Evolutionary conservation across 2,329 filamentous ascomycete species (phyloP).

Genomic region (Hawksworthiomyces lignivorus): DNA sequence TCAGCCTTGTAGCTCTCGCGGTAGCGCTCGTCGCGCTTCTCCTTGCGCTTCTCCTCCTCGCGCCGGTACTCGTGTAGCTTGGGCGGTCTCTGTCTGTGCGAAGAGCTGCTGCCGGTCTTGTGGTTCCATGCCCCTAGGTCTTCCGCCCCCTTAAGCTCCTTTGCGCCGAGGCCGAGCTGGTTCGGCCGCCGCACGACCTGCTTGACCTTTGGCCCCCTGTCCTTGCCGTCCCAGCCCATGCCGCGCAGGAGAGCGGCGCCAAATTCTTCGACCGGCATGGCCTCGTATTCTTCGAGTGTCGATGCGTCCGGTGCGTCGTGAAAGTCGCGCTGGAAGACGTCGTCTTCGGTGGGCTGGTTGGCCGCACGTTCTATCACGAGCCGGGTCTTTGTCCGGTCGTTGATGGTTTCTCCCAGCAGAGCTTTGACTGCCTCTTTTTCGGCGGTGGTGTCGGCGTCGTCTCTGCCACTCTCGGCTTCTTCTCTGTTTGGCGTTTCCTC

Average conservation of each 20-base stretch:
- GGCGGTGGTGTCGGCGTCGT: neutral
- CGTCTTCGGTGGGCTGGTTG: conserved; percentile 51
- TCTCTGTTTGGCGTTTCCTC: neutral
- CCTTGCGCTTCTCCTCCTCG: conserved; percentile 15
- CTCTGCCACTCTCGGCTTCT: neutral
- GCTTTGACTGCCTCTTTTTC: conserved; percentile 16
- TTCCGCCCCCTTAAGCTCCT: conserved; percentile 18
- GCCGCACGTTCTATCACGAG: conserved; percentile 16
- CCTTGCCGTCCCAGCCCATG: conserved; percentile 86
- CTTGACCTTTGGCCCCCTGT: conserved; percentile 51
- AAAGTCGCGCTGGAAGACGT: conserved; percentile 64
- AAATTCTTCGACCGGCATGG: conserved; percentile 89
- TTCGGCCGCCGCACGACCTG: conserved; percentile 66
- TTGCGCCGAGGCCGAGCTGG: conserved; percentile 72
- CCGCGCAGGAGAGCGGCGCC: conserved; percentile 82
- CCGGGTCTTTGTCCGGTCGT: conserved; percentile 9
- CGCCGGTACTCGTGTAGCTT: conserved; percentile 18
- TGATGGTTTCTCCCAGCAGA: conserved; percentile 12
- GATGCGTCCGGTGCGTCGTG: conserved; percentile 65
- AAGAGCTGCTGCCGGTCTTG: conserved; percentile 6
- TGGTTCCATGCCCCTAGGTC: conserved; percentile 19
- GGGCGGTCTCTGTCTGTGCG: conserved; percentile 11
- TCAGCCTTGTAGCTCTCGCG: conserved; percentile 17
- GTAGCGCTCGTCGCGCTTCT: conserved; percentile 13
- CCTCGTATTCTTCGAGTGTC: conserved; percentile 75